A percentile compares a stretch with the other conserved stretches of the same genome.
These are phyloP conservation scores for Fonsecaea erecta DNA, from an alignment of 2,329 filamentous ascomycete genomes.

Conservation along the genomic window DNA sequence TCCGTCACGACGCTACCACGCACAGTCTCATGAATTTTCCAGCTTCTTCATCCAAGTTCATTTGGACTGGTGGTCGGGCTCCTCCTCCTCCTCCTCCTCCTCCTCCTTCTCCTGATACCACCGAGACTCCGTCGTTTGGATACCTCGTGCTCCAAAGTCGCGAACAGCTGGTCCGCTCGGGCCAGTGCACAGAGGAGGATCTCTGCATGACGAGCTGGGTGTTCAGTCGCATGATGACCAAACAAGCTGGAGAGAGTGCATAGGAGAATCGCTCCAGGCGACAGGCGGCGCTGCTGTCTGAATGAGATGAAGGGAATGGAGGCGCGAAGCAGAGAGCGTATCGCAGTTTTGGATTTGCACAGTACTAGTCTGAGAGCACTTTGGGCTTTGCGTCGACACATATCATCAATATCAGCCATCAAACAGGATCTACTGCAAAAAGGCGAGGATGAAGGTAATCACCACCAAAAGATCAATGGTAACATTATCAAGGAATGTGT, in stretches of 20 bases:
- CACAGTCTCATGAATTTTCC: too few species aligned
- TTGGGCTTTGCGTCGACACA: background rate
- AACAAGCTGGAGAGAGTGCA: background rate
- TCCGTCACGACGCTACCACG: background rate
- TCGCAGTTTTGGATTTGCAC: background rate
- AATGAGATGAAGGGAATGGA: background rate
- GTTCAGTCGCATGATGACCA: background rate
- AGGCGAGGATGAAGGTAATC: too few species aligned
- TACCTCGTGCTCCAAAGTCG: constrained; percentile 13
- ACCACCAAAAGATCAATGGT: too few species aligned
- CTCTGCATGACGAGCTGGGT: constrained; percentile 17
- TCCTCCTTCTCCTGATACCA: background rate
- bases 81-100: background rate
- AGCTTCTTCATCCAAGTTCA: too few species aligned
- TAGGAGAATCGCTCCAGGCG: too few species aligned
- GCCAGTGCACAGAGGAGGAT: constrained; percentile 3
- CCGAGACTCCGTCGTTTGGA: background rate
- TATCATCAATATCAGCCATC: background rate
- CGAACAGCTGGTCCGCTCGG: constrained; percentile 19
- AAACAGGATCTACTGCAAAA: background rate
- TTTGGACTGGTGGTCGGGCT: too few species aligned
- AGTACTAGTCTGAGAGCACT: background rate
- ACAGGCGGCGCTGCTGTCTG: too few species aligned
- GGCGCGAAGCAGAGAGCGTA: background rate
- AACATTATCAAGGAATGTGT: background rate